A percentile compares a stretch with the other conserved stretches of the same genome.
Conservation (phyloP, 2,329 filamentous ascomycete genomes). For the Blumeria graminis region DNA sequence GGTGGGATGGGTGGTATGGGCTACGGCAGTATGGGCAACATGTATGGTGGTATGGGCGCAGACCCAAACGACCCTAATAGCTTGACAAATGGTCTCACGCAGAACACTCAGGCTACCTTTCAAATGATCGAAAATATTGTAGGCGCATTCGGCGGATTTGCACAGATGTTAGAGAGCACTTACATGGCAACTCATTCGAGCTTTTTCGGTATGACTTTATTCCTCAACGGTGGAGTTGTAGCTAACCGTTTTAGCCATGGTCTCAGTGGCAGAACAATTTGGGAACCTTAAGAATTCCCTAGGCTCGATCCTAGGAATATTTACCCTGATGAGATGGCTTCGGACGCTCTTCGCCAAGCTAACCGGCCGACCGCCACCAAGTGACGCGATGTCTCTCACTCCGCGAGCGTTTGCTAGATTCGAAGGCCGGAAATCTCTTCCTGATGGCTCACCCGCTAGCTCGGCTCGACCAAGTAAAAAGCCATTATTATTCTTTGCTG, state of each 20-base stretch:
- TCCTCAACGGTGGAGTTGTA: not conserved
- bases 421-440: slow-evolving; percentile 38
- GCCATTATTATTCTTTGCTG: slow-evolving; percentile 83
- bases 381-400: slow-evolving; percentile 65
- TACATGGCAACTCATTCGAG: slow-evolving; percentile 99
- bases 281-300: slow-evolving; percentile 80
- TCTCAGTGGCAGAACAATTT: slow-evolving; percentile 93
- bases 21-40: slow-evolving; percentile 15
- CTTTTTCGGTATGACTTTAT: slow-evolving; percentile 53
- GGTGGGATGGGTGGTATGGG: slow-evolving; percentile 18
- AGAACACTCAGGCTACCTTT: slow-evolving; percentile 88
- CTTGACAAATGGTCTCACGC: slow-evolving; percentile 82
- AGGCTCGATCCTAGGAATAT: slow-evolving; percentile 83
- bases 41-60: slow-evolving; percentile 22
- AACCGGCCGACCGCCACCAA: slow-evolving; percentile 74
- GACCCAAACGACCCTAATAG: slow-evolving; percentile 79
- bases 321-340: slow-evolving; percentile 86
- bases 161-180: slow-evolving; percentile 97
- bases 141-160: slow-evolving; percentile 86
- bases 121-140: slow-evolving; percentile 97
- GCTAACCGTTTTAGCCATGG: slow-evolving; percentile 46
- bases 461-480: slow-evolving; percentile 67
- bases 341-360: slow-evolving; percentile 77
- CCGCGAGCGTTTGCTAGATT: slow-evolving; percentile 81
- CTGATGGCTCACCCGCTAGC: slow-evolving; percentile 34